A percentile compares a stretch with the other conserved stretches of the same genome.
Evolutionary conservation across 1,284 basidiomycete species (phyloP).

Genomic region (Tremellales sp.): DNA sequence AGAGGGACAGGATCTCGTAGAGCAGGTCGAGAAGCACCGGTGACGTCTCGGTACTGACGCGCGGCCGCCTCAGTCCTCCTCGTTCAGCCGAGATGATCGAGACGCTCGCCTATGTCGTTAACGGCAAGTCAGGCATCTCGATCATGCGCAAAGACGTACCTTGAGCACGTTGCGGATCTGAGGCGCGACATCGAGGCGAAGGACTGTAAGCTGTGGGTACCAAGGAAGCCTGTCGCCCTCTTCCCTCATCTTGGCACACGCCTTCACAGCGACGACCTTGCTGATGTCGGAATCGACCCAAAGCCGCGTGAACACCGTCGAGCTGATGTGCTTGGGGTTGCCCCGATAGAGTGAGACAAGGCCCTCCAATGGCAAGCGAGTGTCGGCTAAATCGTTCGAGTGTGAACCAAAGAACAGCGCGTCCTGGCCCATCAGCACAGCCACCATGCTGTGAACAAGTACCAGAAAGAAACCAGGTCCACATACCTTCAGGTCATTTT

Average conservation of each 20-base stretch:
- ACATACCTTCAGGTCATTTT: constrained; percentile 67
- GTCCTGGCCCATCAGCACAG: constrained; percentile 22
- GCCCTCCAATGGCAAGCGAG: constrained; percentile 71
- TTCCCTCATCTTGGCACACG: constrained; percentile 56
- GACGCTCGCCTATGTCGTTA: neutral
- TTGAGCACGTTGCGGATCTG: constrained; percentile 29
- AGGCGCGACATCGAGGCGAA: constrained; percentile 22
- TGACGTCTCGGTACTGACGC: neutral
- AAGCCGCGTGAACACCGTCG: constrained; percentile 62
- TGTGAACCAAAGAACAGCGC: constrained; percentile 35
- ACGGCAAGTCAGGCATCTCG: too few species aligned
- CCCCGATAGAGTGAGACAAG: constrained; percentile 69
- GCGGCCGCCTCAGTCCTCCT: neutral
- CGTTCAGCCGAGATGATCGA: neutral
- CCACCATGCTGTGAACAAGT: too few species aligned
- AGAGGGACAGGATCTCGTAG: constrained; percentile 29
- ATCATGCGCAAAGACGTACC: too few species aligned
- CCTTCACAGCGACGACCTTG: constrained; percentile 71
- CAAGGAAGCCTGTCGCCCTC: constrained; percentile 37
- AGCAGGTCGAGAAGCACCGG: constrained; percentile 17
- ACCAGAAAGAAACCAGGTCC: too few species aligned
- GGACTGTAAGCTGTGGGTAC: constrained; percentile 16
- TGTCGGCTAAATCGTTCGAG: constrained; percentile 59
- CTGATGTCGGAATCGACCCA: constrained; percentile 71
- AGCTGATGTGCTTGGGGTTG: constrained; percentile 59